Base-by-base conservation (phyloP, 371 early-diverging fungal genomes). In the Mucor circinelloides region DNA sequence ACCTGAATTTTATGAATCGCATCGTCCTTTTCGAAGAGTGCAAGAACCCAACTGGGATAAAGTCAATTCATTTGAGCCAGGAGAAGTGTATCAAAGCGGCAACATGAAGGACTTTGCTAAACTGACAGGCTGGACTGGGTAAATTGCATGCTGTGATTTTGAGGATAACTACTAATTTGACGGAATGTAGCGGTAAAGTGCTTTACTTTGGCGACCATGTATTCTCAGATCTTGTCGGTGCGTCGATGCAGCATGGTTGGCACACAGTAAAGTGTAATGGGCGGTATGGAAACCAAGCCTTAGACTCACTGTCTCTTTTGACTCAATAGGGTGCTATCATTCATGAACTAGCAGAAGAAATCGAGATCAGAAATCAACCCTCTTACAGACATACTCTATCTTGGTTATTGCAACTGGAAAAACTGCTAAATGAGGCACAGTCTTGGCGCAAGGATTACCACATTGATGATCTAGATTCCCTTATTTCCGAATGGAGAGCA, bases 121-220 rank as follows among this genome's bases (percentile, higher is more conserved):
- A 42, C 71, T 88, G 52, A 89, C 91, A 1, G 89, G 89, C 25
- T 89, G 87, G 81, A 79, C 77, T 15, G 82, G 63, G 68, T 73
- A 68, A 48, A 19, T 10, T 32, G 2, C 0, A 25, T 36, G 25
- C n/a, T 25, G 4, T 27, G 10, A 2, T 36, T 13, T 40, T 40
- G 40, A 17, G 40, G 17, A 17, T 17, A 17, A 17, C 2, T 17
- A 17, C 40, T 40, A 36, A 36, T 36, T 13, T 10, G 6, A 36
- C 13, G 48, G 6, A 9, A 57, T 27, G 27, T 21, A 80, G 89
- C 17, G 85, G 85, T 67, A 85, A 76, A 63, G 88, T 89, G 7
- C 70, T 90, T 31, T 90, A 90, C 68, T 81, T 90, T 72, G 90
- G 90, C 48, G 90, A 90, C 67, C 89, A 89, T 67, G 73, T 89